Evolutionary conservation across 202 grass and related monocot genomes (phyloP).

Genomic region (Zizania palustris): DNA sequence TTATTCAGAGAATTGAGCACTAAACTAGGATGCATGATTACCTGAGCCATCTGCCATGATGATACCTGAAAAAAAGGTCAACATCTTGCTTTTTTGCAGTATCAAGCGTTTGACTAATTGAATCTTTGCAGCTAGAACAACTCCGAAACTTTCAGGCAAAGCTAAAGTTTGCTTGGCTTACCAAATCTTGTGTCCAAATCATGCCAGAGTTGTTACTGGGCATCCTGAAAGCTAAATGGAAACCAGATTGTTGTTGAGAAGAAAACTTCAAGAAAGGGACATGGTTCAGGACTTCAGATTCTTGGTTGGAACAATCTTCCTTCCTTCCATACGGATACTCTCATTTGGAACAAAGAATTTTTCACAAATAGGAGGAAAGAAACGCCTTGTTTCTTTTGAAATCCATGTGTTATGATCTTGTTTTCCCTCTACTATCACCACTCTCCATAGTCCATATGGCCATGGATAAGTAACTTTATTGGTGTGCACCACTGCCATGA

Average conservation of each 20-base stretch:
- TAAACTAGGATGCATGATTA: conserved; percentile 26
- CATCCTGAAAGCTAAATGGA: neutral
- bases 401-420: neutral
- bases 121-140: conserved; percentile 25
- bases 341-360: too few species aligned
- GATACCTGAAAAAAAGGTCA: conserved; percentile 42
- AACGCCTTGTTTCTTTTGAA: neutral
- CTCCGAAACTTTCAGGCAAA: conserved; percentile 1
- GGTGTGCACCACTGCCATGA: neutral
- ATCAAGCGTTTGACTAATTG: conserved; percentile 38
- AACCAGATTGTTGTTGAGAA: neutral
- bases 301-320: neutral
- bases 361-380: neutral
- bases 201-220: too few species aligned
- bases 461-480: neutral
- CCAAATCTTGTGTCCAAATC: neutral
- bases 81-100: conserved; percentile 34
- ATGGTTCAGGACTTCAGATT: neutral
- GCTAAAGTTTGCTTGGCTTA: neutral
- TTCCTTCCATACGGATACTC: too few species aligned
- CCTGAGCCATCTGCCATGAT: conserved; percentile 12
- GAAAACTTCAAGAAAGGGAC: conserved; percentile 1
- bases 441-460: too few species aligned
- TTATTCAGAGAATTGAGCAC: neutral
- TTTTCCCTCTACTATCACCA: neutral